Evolutionary conservation across 2,329 filamentous ascomycete genomes (phyloP).

Genomic region (Aureobasidium vineae): DNA sequence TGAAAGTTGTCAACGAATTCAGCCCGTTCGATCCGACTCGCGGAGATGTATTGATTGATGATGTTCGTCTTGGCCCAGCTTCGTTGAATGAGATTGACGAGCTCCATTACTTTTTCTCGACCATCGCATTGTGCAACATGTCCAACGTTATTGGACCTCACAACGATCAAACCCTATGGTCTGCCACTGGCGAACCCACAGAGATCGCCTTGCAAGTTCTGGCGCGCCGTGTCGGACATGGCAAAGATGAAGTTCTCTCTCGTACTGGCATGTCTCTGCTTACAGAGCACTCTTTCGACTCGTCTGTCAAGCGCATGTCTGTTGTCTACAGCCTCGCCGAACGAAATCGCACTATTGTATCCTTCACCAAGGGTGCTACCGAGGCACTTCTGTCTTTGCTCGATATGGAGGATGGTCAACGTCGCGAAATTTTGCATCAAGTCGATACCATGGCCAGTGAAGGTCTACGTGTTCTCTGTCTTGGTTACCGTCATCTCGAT

Average conservation of each 20-base stretch:
- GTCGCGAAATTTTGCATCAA: constrained; percentile 33
- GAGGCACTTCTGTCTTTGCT: constrained; percentile 37
- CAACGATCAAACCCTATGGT: constrained; percentile 57
- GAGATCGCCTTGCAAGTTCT: constrained; percentile 76
- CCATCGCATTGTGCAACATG: constrained; percentile 64
- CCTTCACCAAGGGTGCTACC: constrained; percentile 39
- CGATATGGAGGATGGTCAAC: constrained; percentile 29
- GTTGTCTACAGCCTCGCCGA: constrained; percentile 32
- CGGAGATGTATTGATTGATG: constrained; percentile 55
- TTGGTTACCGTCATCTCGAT: constrained; percentile 32
- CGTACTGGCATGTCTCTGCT: neutral
- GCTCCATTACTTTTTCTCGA: constrained; percentile 48
- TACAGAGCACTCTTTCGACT: constrained; percentile 37
- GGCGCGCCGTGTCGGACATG: constrained; percentile 58
- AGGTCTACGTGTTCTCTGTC: constrained; percentile 38
- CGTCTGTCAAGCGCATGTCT: constrained; percentile 38
- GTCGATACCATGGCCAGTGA: constrained; percentile 33
- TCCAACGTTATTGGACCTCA: constrained; percentile 57
- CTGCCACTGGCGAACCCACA: constrained; percentile 64
- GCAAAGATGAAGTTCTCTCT: constrained; percentile 28
- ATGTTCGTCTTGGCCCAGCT: neutral
- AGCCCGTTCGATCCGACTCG: constrained; percentile 59
- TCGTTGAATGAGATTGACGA: neutral
- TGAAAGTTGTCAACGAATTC: constrained; percentile 55
- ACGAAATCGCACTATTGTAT: constrained; percentile 9